Evolutionary conservation across 331 rosid species (phyloP).

Genomic region (Ulmus americana): DNA sequence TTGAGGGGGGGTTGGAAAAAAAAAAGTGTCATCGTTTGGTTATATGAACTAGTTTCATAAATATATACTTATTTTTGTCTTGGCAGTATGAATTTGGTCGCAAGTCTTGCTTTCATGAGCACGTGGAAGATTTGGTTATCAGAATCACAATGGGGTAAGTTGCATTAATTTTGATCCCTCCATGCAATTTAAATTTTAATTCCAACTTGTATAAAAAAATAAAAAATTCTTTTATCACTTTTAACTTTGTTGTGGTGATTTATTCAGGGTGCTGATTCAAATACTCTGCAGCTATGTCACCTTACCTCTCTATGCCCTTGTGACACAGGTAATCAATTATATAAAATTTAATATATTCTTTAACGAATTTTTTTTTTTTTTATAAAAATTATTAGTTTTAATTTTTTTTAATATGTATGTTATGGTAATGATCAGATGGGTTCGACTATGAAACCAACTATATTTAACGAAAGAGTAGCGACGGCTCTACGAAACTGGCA

Average conservation of each 20-base stretch:
- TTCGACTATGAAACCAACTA: constrained; percentile 67
- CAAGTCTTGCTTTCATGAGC: constrained; percentile 61
- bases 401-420: not conserved
- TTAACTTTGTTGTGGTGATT: not conserved
- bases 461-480: constrained; percentile 76
- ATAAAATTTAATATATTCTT: not conserved
- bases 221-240: not conserved
- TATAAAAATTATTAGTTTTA: no score
- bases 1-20: no score
- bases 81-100: constrained; percentile 56
- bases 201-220: not conserved
- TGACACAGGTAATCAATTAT: constrained; percentile 57
- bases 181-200: not conserved
- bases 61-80: not conserved
- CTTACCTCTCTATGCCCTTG: constrained; percentile 85
- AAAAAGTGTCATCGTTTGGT: not conserved
- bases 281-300: constrained; percentile 90
- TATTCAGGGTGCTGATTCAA: constrained; percentile 57
- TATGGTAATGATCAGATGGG: constrained; percentile 47
- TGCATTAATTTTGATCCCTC: not conserved
- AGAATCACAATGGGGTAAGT: constrained; percentile 83
- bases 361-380: no score
- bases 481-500: constrained; percentile 75
- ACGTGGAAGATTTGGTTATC: constrained; percentile 47
- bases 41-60: not conserved